Conservation (phyloP, 2,329 filamentous ascomycete genomes). For the Pseudogymnoascus sp. region DNA sequence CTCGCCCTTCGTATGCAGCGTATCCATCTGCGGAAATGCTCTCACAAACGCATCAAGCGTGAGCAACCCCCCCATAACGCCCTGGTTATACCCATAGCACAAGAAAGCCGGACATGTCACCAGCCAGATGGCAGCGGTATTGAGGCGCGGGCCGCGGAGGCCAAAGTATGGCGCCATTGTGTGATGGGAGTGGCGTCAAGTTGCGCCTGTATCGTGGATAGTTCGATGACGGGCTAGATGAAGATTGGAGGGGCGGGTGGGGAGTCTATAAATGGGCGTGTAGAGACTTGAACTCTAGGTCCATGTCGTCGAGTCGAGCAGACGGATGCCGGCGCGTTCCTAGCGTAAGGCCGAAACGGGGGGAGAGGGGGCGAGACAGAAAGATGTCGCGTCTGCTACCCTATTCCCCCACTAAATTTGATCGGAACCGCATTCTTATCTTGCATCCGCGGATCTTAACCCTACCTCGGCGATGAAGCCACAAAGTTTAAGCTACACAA, state of each 20-base stretch:
- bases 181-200: not conserved
- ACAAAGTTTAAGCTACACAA: not conserved
- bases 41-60: conserved; percentile 31
- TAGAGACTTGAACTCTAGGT: not conserved
- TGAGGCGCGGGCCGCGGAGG: conserved; percentile 6
- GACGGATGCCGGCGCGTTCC: not conserved
- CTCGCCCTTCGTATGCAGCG: conserved; percentile 35
- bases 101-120: conserved; percentile 31
- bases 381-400: not conserved
- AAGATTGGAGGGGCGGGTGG: not conserved
- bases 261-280: not conserved
- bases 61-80: conserved; percentile 39
- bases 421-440: not conserved
- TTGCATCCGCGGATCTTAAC: not conserved
- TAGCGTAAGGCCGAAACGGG: not conserved
- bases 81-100: conserved; percentile 46
- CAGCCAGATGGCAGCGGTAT: conserved; percentile 10
- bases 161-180: conserved; percentile 13
- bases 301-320: not conserved
- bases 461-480: not conserved
- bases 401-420: not conserved
- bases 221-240: not conserved
- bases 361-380: not conserved
- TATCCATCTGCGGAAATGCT: conserved; percentile 43
- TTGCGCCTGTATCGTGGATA: not conserved